Evolutionary conservation across 441 rosid species (phyloP), one percentile per base, ranked within the genome.

Genomic region (Geranium incanum): DNA sequence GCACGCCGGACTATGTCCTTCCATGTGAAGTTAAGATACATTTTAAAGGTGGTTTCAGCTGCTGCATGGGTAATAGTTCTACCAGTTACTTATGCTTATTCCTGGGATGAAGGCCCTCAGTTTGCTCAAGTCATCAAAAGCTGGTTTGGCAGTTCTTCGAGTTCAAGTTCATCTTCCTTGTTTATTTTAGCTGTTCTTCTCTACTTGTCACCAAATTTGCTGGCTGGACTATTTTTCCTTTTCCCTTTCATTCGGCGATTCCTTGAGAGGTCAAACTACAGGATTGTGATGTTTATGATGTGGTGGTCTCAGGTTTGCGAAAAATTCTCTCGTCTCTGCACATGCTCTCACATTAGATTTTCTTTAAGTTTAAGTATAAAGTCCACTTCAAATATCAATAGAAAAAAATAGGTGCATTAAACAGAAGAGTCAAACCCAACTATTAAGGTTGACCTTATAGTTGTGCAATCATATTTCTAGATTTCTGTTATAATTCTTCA

Each of bases 281-380:
- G 77, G 87, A 82, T 95, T 78, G 87, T 91, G 73, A 95, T 93
- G 98, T 89, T 95, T 70, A 86, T 88, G 89, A 95, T 95, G 99
- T 95, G 99, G 99, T 95, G 99, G 99, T 93, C 99, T 71, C 99
- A 95, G 97, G 99, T 93, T 83, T 72, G 72, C 39, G 64, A 18
- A 48, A 73, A 66, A 36, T 60, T 2, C 67, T 64, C 67, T 33
- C 7, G 2, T 64, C 67, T 64, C 67, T 64, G 60, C 65, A 62
- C 38, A 33, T 39, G 69, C 45, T 6, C 45, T 6, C 19, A 15
- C 11, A 3, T 39, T 67, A 36, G 16, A 5, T 38, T 37, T 39
- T 4, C 66, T 60, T 39, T 28, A 28, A 28, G 33, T 28, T 28
- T 28, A 28, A 28, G 33, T 28, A 28, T 28, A 28, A 28, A 28